A percentile compares a stretch with the other conserved stretches of the same genome.
phyloP scores from a whole-genome alignment of 257 asterid species.

The Coffea canephora region DNA sequence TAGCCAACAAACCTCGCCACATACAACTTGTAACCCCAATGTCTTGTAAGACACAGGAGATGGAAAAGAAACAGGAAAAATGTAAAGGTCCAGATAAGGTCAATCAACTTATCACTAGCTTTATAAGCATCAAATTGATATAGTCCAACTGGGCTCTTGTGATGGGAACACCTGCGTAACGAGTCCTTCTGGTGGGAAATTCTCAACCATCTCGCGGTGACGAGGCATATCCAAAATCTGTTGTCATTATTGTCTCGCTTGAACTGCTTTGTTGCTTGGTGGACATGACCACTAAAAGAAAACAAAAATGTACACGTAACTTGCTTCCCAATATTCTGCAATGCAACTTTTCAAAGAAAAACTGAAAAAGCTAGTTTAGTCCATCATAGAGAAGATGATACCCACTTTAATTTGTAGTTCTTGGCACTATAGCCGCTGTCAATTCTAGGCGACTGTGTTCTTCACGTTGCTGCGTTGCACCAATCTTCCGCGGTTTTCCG shows the following conservation, averaged over 20 bases:
- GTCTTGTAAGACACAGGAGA: too few species aligned
- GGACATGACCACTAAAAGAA: background rate
- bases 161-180: conserved; percentile 18
- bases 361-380: too few species aligned
- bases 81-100: background rate
- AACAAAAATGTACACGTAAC: background rate
- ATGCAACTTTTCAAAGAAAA: background rate
- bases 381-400: background rate
- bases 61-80: background rate
- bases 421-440: background rate
- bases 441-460: background rate
- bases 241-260: background rate
- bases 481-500: background rate
- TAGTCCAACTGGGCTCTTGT: conserved; percentile 17
- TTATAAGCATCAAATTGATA: conserved; percentile 17
- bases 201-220: conserved; percentile 16
- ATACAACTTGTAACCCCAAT: too few species aligned
- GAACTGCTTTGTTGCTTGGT: background rate
- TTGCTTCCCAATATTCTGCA: background rate
- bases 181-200: background rate
- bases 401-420: background rate
- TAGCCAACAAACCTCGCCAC: too few species aligned
- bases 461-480: background rate
- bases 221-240: background rate
- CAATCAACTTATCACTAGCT: conserved; percentile 14